Conservation (phyloP, 139 green algal genomes). For the Tetradesmus obliquus region DNA sequence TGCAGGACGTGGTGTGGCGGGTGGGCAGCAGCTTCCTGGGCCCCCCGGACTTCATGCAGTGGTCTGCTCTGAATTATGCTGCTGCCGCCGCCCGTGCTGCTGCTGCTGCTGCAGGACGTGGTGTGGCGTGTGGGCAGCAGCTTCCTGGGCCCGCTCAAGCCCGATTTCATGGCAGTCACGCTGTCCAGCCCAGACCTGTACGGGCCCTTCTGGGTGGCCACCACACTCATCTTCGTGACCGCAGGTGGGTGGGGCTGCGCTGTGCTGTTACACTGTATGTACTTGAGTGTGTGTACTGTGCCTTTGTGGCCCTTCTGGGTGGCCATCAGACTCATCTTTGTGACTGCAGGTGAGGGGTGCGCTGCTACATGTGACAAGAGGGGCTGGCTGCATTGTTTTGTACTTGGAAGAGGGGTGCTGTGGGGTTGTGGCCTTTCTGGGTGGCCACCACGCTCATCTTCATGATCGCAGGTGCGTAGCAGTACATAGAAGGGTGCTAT, state of each 20-base stretch:
- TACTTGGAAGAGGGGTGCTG: no score
- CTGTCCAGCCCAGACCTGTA: constrained; percentile 85
- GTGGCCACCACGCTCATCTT: constrained; percentile 87
- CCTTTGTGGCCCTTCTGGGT: constrained; percentile 81
- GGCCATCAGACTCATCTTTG: constrained; percentile 84
- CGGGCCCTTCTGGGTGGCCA: constrained; percentile 90
- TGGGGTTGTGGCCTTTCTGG: constrained; percentile 80
- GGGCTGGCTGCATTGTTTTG: no score
- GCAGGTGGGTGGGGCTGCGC: constrained; percentile 10
- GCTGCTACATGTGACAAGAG: no score
- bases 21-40: constrained; percentile 77
- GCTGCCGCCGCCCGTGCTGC: no score
- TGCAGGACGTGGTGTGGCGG: constrained; percentile 78
- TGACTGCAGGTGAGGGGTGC: constrained; percentile 50
- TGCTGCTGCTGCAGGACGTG: constrained; percentile 68
- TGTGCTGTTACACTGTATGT: no score
- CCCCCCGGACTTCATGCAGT: constrained; percentile 13
- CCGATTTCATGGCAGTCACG: constrained; percentile 82
- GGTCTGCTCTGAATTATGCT: no score
- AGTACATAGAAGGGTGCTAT: no score
- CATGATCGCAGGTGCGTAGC: constrained; percentile 55
- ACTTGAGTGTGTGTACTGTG: no score
- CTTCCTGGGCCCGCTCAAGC: constrained; percentile 74
- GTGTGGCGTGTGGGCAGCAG: constrained; percentile 74
- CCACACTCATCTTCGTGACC: constrained; percentile 88